Conservation (phyloP, 164 flowering plant species). For the Dillenia turbinata region DNA sequence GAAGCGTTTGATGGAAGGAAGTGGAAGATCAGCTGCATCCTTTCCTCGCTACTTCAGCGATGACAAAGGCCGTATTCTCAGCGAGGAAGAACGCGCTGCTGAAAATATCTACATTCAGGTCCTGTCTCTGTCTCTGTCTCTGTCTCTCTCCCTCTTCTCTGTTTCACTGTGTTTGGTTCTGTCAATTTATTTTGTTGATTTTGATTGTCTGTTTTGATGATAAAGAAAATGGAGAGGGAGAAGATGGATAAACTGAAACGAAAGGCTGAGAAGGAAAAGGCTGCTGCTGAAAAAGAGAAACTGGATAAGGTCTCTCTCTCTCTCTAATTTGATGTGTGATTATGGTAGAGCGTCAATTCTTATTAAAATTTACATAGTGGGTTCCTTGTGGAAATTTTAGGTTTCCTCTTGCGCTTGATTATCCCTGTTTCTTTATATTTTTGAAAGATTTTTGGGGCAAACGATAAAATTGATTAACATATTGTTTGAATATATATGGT, state of each 20-base stretch:
- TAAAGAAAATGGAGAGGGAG: constrained; percentile 14
- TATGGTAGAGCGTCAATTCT: too few species aligned
- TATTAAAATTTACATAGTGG: too few species aligned
- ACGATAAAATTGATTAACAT: too few species aligned
- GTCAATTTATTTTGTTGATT: neutral
- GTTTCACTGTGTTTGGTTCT: neutral
- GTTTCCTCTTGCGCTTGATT: too few species aligned
- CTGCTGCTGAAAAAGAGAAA: constrained; percentile 1
- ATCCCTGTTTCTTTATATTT: too few species aligned
- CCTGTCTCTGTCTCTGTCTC: neutral
- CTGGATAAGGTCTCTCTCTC: neutral
- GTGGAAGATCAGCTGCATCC: neutral
- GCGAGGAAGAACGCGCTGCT: constrained; percentile 10
- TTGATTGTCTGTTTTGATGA: neutral
- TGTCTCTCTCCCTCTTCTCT: neutral
- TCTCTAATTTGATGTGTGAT: neutral
- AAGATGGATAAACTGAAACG: constrained; percentile 3
- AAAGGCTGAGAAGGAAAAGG: constrained; percentile 5
- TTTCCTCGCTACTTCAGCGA: constrained; percentile 7
- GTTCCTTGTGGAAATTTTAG: too few species aligned
- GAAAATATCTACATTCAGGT: constrained; percentile 12
- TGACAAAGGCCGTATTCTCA: constrained; percentile 7
- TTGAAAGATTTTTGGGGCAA: too few species aligned
- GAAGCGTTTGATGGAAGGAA: constrained; percentile 1
- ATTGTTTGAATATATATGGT: too few species aligned